Base-by-base conservation (phyloP, 1,284 basidiomycete genomes). In the Omphalotus olearius region DNA sequence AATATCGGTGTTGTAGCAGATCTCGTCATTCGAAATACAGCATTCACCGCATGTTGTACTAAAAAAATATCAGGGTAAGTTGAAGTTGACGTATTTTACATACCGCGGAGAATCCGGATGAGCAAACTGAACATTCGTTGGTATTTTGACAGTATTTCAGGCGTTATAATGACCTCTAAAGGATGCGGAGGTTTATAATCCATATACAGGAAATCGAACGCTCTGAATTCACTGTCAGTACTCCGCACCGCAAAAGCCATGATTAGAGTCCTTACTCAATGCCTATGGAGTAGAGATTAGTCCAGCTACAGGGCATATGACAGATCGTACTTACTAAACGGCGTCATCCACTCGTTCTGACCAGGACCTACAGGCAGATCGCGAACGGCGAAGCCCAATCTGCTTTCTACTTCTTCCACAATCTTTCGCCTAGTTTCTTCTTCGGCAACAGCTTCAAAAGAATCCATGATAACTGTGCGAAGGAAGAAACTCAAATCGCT, bases 161-260 rank as follows among this genome's bases (percentile, higher is more conserved):
- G 69, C 0, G 88, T 82, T 30, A 95, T 83, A 6, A 94, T 64
- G 7, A 83, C 73, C 43, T 83, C 78, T 36, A 94, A 69, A 0
- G 89, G 79, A 18, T 75, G 72, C 1, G 91, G 89, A 11, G 90
- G 83, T 57, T 85, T 86, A 66, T 94, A 95, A 55, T 91, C 83
- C 70, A 94, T 82, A 62, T 90, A 91, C 14, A 95, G 67, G 60
- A 93, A 95, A 66, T 94, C 92, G 37, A 94, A 67, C 6, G 92
- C 90, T 66, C 88, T 88, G 28, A 10, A 14, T 48, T 57, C 28
- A 10, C 55, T 42, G 37, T 33, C 9, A 33, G 30, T 53, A 62
- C 16, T 39, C 14, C 42, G 43, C 23, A 4, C 41, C n/a, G n/a
- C n/a, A 3, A 18, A 37, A 18, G 23, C 35, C 23, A 23, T 23